Evolutionary conservation across 768 basidiomycete genomes (phyloP).

Genomic region (Albatrellus ellisii): DNA sequence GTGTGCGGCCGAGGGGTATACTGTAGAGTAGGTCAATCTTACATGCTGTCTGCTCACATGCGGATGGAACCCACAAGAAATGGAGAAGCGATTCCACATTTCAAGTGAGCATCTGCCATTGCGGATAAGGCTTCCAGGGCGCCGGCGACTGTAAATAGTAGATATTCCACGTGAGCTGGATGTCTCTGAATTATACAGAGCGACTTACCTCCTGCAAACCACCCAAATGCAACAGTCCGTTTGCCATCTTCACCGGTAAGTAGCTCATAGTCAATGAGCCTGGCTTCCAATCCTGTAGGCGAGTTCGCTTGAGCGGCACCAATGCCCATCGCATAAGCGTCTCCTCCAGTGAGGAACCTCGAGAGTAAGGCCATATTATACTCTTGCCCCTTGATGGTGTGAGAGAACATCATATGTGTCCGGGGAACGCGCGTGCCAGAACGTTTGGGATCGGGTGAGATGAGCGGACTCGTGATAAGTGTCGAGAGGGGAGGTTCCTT

Average conservation of each 20-base stretch:
- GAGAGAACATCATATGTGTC: constrained; percentile 86
- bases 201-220: constrained; percentile 74
- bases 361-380: constrained; percentile 78
- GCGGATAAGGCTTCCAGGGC: constrained; percentile 70
- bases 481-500: constrained; percentile 71
- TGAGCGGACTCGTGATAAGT: constrained; percentile 34
- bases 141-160: constrained; percentile 51
- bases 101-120: constrained; percentile 67
- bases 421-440: constrained; percentile 25
- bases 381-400: constrained; percentile 76
- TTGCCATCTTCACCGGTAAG: constrained; percentile 50
- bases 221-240: constrained; percentile 82
- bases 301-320: not conserved
- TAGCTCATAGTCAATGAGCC: constrained; percentile 79
- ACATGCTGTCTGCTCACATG: not conserved
- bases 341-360: constrained; percentile 31
- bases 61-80: constrained; percentile 44
- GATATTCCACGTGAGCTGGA: not conserved
- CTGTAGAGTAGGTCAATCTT: constrained; percentile 21
- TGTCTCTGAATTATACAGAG: not conserved
- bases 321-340: constrained; percentile 3
- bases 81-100: constrained; percentile 68
- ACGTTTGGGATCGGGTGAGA: constrained; percentile 13
- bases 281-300: constrained; percentile 22
- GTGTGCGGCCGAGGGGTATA: constrained; percentile 75